Evolutionary conservation across 1,284 basidiomycete species (phyloP).

Genomic region (Blastosporella zonata): DNA sequence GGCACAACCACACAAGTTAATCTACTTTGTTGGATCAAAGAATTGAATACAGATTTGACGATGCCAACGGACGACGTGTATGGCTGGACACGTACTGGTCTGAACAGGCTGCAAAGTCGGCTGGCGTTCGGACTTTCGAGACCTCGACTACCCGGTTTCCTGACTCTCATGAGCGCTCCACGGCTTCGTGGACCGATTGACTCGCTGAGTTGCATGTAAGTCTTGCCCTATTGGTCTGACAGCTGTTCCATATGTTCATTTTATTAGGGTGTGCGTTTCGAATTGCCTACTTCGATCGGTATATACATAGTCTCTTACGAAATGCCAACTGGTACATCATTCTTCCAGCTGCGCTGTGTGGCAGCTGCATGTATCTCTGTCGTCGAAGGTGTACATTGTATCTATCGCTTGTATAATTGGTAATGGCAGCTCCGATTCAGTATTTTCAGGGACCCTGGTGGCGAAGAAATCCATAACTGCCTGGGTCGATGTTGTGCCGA

Average conservation of each 20-base stretch:
- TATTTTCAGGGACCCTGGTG: not conserved
- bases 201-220: not conserved
- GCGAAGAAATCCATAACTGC: not conserved
- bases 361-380: too few relatives aligned
- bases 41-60: conserved; percentile 27
- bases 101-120: conserved; percentile 33
- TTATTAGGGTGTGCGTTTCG: not conserved
- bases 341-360: conserved; percentile 1
- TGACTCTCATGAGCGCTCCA: conserved; percentile 47
- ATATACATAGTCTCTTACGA: not conserved
- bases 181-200: conserved; percentile 32
- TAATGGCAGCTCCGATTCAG: not conserved
- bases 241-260: not conserved
- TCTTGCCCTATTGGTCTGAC: not conserved
- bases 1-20: conserved; percentile 12
- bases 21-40: conserved; percentile 9
- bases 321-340: not conserved
- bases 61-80: conserved; percentile 22
- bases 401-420: not conserved
- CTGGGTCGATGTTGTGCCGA: too few relatives aligned
- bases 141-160: conserved; percentile 30
- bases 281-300: not conserved
- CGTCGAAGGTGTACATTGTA: not conserved
- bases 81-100: conserved; percentile 38
- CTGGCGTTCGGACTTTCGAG: conserved; percentile 21